These are phyloP conservation scores for Aspergillus luchuensis DNA, from an alignment of 2,329 filamentous ascomycete species.

Conservation along the genomic window DNA sequence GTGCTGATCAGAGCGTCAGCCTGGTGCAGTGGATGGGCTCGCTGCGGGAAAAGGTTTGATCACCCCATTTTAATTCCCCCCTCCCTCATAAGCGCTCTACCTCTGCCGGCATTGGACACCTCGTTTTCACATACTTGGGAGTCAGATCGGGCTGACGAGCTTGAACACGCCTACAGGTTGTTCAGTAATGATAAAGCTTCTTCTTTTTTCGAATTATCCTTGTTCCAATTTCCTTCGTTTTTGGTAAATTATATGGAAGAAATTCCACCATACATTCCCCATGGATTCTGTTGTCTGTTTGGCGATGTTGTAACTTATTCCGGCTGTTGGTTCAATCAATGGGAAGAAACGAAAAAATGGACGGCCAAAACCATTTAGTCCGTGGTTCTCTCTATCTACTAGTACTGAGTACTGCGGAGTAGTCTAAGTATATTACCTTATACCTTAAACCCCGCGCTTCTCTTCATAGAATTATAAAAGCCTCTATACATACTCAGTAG, in stretches of 20 bases:
- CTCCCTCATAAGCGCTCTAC: constrained; percentile 6
- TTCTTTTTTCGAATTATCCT: background rate
- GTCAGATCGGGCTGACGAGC: constrained; percentile 27
- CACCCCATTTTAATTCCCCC: constrained; percentile 14
- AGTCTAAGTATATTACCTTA: background rate
- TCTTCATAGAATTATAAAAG: no score
- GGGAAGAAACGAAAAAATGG: background rate
- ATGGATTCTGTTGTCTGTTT: constrained; percentile 9
- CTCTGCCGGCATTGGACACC: constrained; percentile 10
- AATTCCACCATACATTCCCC: constrained; percentile 26
- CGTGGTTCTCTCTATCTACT: background rate
- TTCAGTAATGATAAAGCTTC: constrained; percentile 34
- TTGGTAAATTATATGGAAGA: constrained; percentile 25
- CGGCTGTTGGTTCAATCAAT: background rate
- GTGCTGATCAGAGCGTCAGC: constrained; percentile 90
- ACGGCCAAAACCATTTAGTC: background rate
- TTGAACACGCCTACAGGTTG: constrained; percentile 31
- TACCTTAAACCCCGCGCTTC: background rate
- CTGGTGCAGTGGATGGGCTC: constrained; percentile 90
- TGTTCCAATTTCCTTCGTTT: constrained; percentile 7
- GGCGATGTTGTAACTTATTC: background rate
- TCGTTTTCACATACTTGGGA: constrained; percentile 13
- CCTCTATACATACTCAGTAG: no score
- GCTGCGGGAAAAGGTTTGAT: constrained; percentile 86
- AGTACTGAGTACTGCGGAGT: background rate